phyloP scores from a whole-genome alignment of 331 rosid genomes.

The Rhamnella rubrinervis region DNA sequence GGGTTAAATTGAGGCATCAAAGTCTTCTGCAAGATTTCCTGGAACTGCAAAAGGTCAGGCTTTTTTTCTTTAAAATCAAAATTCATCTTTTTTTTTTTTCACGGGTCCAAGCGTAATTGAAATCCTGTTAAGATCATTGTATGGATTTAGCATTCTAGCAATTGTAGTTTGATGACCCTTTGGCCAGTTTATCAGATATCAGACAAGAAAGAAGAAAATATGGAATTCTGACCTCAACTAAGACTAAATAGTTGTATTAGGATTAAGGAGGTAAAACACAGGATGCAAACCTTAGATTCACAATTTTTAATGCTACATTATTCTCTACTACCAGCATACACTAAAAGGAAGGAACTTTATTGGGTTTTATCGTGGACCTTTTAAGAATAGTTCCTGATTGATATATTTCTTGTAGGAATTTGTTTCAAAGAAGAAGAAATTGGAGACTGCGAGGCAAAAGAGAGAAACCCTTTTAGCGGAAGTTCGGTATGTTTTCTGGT shows the following conservation, averaged over 20 bases:
- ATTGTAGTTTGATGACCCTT: neutral
- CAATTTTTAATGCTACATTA: neutral
- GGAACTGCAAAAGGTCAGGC: slow-evolving; percentile 49
- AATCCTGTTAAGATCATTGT: neutral
- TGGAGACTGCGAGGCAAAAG: slow-evolving; percentile 26
- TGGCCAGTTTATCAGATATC: neutral
- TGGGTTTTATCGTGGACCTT: neutral
- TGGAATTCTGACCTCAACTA: too few species aligned
- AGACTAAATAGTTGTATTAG: too few species aligned
- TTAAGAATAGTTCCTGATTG: slow-evolving; percentile 4
- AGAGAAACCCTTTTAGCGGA: slow-evolving; percentile 44
- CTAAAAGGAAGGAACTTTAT: neutral
- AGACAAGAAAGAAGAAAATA: neutral
- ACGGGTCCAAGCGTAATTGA: neutral
- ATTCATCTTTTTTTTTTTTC: neutral
- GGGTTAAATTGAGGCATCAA: slow-evolving; percentile 21
- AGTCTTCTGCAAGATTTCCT: slow-evolving; percentile 41
- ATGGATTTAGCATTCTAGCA: slow-evolving; percentile 6
- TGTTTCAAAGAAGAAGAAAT: slow-evolving; percentile 47
- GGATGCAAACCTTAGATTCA: slow-evolving; percentile 3
- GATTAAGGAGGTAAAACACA: too few species aligned
- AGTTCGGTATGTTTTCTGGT: slow-evolving; percentile 42
- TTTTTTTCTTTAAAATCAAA: neutral
- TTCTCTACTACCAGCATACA: neutral
- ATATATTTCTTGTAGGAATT: slow-evolving; percentile 40